phyloP scores from a whole-genome alignment of 345 rosid genomes.

The Populus euphratica region DNA sequence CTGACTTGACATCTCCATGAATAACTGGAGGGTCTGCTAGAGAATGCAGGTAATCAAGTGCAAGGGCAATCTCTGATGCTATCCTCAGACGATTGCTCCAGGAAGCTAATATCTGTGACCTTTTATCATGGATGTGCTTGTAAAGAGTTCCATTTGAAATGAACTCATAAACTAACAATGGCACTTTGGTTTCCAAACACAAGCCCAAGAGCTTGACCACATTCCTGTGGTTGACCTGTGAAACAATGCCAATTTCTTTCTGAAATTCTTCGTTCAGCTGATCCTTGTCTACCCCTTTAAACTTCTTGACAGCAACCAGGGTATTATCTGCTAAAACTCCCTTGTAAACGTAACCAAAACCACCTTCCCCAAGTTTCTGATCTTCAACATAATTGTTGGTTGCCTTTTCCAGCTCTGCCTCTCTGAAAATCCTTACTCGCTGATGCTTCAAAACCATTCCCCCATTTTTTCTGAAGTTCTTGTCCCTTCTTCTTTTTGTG shows the following conservation, averaged over 20 bases:
- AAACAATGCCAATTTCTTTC: constrained; percentile 24
- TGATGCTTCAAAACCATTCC: constrained; percentile 27
- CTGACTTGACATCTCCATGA: constrained; percentile 34
- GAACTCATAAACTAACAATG: constrained; percentile 29
- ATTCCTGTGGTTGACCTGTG: constrained; percentile 32
- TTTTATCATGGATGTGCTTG: constrained; percentile 21
- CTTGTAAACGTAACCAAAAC: constrained; percentile 30
- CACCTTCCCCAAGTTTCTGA: constrained; percentile 24
- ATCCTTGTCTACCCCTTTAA: constrained; percentile 12
- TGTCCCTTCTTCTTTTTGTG: constrained; percentile 14
- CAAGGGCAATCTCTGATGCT: constrained; percentile 25
- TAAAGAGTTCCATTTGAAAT: constrained; percentile 27
- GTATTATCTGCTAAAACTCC: constrained; percentile 18
- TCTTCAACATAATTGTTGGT: constrained; percentile 20
- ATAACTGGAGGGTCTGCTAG: constrained; percentile 35
- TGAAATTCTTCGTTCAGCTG: constrained; percentile 21
- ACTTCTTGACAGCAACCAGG: constrained; percentile 19
- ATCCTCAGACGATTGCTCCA: constrained; percentile 26
- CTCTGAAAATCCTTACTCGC: constrained; percentile 27
- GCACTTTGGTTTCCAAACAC: constrained; percentile 33
- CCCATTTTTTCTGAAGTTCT: constrained; percentile 24
- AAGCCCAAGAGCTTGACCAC: constrained; percentile 34
- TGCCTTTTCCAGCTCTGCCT: constrained; percentile 27
- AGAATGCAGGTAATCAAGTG: constrained; percentile 33
- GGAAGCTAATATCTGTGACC: constrained; percentile 1